phyloP scores from a whole-genome alignment of 2,329 filamentous ascomycete genomes.

The Phaeosphaeriaceae sp. region DNA sequence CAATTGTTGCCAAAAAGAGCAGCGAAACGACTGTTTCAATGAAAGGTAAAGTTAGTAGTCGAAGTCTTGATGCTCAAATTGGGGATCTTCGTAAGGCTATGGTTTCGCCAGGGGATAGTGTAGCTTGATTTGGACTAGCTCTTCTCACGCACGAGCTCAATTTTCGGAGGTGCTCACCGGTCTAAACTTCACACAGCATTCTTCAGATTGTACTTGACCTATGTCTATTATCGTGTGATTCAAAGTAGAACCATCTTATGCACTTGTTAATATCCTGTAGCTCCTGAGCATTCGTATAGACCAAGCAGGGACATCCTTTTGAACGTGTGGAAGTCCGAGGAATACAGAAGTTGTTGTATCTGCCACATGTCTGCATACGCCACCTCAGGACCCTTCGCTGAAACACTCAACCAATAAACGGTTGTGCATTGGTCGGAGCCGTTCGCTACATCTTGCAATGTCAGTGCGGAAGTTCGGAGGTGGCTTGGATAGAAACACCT shows the following conservation, averaged over 20 bases:
- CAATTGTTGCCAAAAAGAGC: constrained; percentile 29
- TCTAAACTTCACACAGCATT: not conserved
- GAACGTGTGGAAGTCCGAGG: not conserved
- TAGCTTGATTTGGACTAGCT: not conserved
- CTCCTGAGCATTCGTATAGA: not conserved
- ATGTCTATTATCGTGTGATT: not conserved
- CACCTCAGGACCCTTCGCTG: not conserved
- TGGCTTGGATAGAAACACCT: constrained; percentile 2
- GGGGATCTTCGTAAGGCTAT: constrained; percentile 18
- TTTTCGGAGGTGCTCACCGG: not conserved
- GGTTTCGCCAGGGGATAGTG: constrained; percentile 6
- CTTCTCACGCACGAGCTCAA: not conserved
- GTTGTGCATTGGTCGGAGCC: constrained; percentile 1
- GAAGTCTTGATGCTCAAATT: constrained; percentile 17
- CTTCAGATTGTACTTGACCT: not conserved
- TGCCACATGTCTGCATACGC: not conserved
- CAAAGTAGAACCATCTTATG: not conserved
- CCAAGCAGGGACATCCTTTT: not conserved
- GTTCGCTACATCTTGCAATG: not conserved
- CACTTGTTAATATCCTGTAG: not conserved
- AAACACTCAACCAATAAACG: constrained; percentile 5
- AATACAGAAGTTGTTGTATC: not conserved
- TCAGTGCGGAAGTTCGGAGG: constrained; percentile 14
- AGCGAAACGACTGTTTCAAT: constrained; percentile 24
- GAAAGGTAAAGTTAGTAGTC: constrained; percentile 11